Percentiles rank a stretch among this genome's conserved stretches.
Evolutionary conservation across 2,329 filamentous ascomycete genomes (phyloP).

Genomic region (Geoglossum cookeanum): DNA sequence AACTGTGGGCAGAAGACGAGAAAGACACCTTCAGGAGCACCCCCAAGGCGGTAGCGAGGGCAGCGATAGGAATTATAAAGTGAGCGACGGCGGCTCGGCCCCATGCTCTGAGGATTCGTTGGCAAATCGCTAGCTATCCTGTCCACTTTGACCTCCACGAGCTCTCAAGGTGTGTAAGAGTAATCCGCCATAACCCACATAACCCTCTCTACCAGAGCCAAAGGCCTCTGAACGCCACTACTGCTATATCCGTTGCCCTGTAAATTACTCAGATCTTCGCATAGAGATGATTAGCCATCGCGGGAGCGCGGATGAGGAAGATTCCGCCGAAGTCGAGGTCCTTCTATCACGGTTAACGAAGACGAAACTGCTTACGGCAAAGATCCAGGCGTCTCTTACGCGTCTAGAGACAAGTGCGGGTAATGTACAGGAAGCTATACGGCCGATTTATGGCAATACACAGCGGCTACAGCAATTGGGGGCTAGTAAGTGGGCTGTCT

Average conservation of each 20-base stretch:
- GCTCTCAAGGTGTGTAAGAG: background rate
- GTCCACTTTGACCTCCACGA: background rate
- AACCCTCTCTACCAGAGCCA: background rate
- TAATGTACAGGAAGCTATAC: slow-evolving; percentile 78
- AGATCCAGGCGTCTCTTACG: slow-evolving; percentile 74
- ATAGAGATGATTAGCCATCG: slow-evolving; percentile 32
- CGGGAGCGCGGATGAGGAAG: slow-evolving; percentile 41
- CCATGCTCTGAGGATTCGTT: background rate
- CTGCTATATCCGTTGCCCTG: background rate
- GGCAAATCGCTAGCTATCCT: too few relatives aligned
- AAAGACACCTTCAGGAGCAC: background rate
- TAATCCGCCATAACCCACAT: background rate
- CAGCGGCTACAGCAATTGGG: slow-evolving; percentile 74
- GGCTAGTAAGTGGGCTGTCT: slow-evolving; percentile 36
- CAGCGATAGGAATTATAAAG: slow-evolving; percentile 7
- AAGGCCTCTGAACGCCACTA: background rate
- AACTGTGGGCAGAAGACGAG: background rate
- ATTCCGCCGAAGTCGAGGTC: slow-evolving; percentile 49
- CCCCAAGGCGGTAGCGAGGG: slow-evolving; percentile 10
- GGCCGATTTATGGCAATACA: slow-evolving; percentile 83
- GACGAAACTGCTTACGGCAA: slow-evolving; percentile 82
- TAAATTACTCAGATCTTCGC: background rate
- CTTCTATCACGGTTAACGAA: slow-evolving; percentile 62
- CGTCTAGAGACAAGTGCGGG: slow-evolving; percentile 75
- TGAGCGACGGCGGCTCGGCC: slow-evolving; percentile 7